phyloP scores from a whole-genome alignment of 75 land plant genomes.

The Gnetum montanum region DNA sequence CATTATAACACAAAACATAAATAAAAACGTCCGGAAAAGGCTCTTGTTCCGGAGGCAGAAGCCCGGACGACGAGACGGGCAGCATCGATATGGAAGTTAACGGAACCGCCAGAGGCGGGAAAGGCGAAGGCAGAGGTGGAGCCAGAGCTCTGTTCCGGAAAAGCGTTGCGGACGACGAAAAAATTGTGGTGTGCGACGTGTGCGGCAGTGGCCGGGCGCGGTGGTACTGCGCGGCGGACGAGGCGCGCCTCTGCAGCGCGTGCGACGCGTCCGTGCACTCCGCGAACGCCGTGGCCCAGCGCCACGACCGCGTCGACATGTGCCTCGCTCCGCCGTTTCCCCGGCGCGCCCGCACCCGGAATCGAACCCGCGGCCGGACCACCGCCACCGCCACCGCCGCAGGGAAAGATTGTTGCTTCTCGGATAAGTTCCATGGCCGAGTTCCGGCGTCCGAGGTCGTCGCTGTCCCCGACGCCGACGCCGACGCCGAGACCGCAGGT shows the following conservation, averaged over 20 bases:
- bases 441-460: constrained; percentile 3
- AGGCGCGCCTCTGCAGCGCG: constrained; percentile 72
- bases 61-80: too few species aligned
- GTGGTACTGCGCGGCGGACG: constrained; percentile 90
- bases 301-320: constrained; percentile 69
- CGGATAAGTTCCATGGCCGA: neutral
- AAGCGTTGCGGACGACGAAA: constrained; percentile 68
- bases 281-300: constrained; percentile 71
- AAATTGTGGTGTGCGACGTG: constrained; percentile 67
- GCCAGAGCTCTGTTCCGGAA: constrained; percentile 49
- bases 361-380: constrained; percentile 16
- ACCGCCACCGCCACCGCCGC: neutral
- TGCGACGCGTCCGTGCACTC: constrained; percentile 79
- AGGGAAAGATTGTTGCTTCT: neutral
- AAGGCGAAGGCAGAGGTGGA: constrained; percentile 10
- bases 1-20: too few species aligned
- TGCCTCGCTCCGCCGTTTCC: constrained; percentile 7
- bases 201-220: constrained; percentile 65
- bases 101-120: neutral
- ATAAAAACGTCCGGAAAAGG: neutral
- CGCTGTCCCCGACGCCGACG: neutral
- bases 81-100: too few species aligned
- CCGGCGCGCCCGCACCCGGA: too few species aligned
- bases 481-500: neutral
- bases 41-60: neutral